Percentiles rank a stretch among this genome's conserved stretches.
Evolutionary conservation across 129 eudicot genomes (phyloP).

Genomic region (Chrysanthemum seticuspe): DNA sequence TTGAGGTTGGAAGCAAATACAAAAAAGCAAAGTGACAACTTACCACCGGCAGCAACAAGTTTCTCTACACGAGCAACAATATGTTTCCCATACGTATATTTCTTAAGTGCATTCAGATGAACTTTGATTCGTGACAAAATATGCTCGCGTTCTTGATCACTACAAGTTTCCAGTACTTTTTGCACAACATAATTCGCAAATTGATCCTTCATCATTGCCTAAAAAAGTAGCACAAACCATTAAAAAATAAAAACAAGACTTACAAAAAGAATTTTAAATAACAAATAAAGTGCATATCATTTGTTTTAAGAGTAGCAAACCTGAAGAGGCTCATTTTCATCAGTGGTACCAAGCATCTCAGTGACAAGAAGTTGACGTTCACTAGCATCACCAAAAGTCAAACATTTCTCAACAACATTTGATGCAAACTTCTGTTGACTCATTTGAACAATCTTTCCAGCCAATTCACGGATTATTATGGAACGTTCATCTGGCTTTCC

Average conservation of each 20-base stretch:
- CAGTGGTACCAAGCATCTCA: slow-evolving; percentile 86
- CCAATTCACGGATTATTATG: slow-evolving; percentile 69
- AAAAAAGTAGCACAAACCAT: not conserved
- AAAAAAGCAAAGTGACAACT: not conserved
- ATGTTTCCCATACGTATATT: slow-evolving; percentile 95
- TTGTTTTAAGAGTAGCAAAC: slow-evolving; percentile 21
- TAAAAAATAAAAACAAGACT: too few species aligned
- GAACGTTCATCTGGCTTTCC: slow-evolving; percentile 86
- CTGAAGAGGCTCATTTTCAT: slow-evolving; percentile 96
- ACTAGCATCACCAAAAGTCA: slow-evolving; percentile 67
- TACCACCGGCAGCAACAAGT: slow-evolving; percentile 98
- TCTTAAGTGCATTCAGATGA: slow-evolving; percentile 90
- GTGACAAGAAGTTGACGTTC: slow-evolving; percentile 68
- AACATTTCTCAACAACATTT: slow-evolving; percentile 86
- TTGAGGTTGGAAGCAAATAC: not conserved
- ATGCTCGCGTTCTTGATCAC: slow-evolving; percentile 90
- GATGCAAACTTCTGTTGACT: slow-evolving; percentile 93
- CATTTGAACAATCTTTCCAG: slow-evolving; percentile 89
- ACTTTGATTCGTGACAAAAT: slow-evolving; percentile 87
- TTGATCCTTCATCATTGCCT: slow-evolving; percentile 99
- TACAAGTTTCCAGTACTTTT: slow-evolving; percentile 92
- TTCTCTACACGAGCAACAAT: slow-evolving; percentile 98
- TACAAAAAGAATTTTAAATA: not conserved
- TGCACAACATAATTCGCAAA: slow-evolving; percentile 96
- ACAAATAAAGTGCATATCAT: not conserved